Base-by-base conservation (phyloP, 2,329 filamentous ascomycete genomes). In the Coniochaeta prunicola region DNA sequence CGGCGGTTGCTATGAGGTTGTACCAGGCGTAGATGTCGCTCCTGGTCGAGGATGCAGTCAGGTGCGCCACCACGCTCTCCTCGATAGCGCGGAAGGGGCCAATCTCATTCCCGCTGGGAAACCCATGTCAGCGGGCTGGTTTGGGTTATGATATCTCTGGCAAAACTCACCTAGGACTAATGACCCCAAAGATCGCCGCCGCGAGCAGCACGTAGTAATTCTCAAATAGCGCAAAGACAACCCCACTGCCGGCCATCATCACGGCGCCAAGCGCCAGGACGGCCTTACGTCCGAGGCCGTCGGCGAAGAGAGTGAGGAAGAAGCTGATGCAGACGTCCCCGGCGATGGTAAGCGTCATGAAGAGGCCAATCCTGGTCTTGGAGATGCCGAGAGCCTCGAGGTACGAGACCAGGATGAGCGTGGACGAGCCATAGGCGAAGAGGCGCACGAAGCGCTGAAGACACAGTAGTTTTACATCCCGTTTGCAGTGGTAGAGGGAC, bases 21-120 rank as follows among this genome's bases (percentile, higher is more conserved):
- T 86, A 87, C 84, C 84, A 87, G 3, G 83, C 83, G 61, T 82
- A 86, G 30, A 87, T 74, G 64, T 86, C 82, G 59, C 77, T 76
- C 50, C 83, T 70, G 3, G 73, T 71, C 1, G 71, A 69, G 4
- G 74, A 64, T 0, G 70, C 66, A 0, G 80, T 83, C 3, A 86
- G 72, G 45, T 86, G 82, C 3, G 84, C 82, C 1, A 86, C 70
- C 5, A 80, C 79, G 17, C 80, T 83, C 69, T 87, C 84, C 65
- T 87, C 84, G 30, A 87, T 76, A 40, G 84, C 83, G 40, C 80
- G 75, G 60, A 87, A 87, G 0, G 84, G 84, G 0, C 83, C 84
- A 57, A 86, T 86, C 65, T 87, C 84, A 59, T 83, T 85, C 8
- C 84, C 84, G 65, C 82, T 83, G n/a, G 3, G 9, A 13, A 31